Evolutionary conservation across 2,329 filamentous ascomycete species (phyloP).

Genomic region (Kalaharituber pfeilii): DNA sequence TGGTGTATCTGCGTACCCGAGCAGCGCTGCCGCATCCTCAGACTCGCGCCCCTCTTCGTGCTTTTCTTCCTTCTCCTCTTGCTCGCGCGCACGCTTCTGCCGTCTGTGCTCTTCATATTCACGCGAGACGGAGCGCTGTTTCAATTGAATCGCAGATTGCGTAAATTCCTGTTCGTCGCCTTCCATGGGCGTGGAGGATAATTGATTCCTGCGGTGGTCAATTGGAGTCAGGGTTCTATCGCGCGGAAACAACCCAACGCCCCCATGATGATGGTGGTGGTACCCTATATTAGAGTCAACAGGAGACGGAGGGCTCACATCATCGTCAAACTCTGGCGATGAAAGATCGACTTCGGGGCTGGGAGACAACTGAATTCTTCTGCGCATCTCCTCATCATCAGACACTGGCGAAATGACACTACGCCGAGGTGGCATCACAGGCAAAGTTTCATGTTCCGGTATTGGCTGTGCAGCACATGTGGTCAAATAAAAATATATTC

Average conservation of each 20-base stretch:
- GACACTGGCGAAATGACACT: slow-evolving; percentile 62
- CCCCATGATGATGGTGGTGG: slow-evolving; percentile 43
- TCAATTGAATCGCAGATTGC: slow-evolving; percentile 76
- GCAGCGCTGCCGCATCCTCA: slow-evolving; percentile 34
- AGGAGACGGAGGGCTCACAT: slow-evolving; percentile 41
- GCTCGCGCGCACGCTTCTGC: slow-evolving; percentile 38
- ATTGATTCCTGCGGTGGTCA: slow-evolving; percentile 32
- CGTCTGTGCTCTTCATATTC: slow-evolving; percentile 27
- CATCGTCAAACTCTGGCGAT: slow-evolving; percentile 65
- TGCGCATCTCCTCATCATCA: slow-evolving; percentile 40
- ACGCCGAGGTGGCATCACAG: slow-evolving; percentile 35
- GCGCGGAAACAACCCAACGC: slow-evolving; percentile 28
- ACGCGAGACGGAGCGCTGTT: slow-evolving; percentile 26
- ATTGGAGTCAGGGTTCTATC: slow-evolving; percentile 26
- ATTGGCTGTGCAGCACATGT: slow-evolving; percentile 72
- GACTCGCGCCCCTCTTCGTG: slow-evolving; percentile 27
- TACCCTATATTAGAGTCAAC: slow-evolving; percentile 40
- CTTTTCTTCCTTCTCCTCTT: slow-evolving; percentile 23
- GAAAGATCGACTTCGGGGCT: slow-evolving; percentile 89
- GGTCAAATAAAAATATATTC: slow-evolving; percentile 91
- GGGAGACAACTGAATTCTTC: slow-evolving; percentile 54
- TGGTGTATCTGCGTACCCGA: slow-evolving; percentile 26
- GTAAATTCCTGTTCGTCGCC: slow-evolving; percentile 95
- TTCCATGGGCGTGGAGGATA: slow-evolving; percentile 65
- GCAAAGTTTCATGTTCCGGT: slow-evolving; percentile 44